Evolutionary conservation across 225 moss, liverwort and hornwort genomes (phyloP), one percentile per base, ranked within the genome.

Genomic region (Marchantia polymorpha): DNA sequence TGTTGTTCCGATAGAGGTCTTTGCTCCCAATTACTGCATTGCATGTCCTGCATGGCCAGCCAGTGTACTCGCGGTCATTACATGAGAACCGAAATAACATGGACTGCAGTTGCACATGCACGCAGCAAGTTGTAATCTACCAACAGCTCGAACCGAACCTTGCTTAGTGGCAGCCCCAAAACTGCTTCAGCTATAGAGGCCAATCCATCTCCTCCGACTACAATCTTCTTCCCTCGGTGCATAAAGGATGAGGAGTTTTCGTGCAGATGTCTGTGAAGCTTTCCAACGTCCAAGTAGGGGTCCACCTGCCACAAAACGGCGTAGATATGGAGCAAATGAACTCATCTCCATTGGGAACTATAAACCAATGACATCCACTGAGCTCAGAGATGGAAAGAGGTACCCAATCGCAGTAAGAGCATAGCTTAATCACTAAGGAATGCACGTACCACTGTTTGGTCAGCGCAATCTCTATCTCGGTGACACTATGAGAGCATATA

Each of bases 1-100:
- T 99, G 99, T 64, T 86, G 89, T 64, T 78, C 82, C 25, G 91
- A 87, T 73, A 99, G 85, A 47, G 99, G 99, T 81, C 99, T 89
- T 84, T 90, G 90, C 89, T 99, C 99, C 99, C 99, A 99, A 81
- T 99, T 83, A 81, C 99, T 99, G 82, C 99, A 99, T 83, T 99
- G 99, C 88, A 92, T 85, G 86, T 95, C 93, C 95, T 97, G 94
- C 83, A 65, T 61, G 25, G 3, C 16, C 53, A 74, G 55, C 47
- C 59, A 69, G 26, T 82, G 75, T 15, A 16, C 22, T 58, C 76
- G 60, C 27, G 16, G 56, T 7, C 46, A 75, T 31, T 58, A 2
- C 1, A 49, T 59, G 30, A 75, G 0, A 52, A 7, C n/a, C 75
- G 31, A 26, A 31, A 26, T 6, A 19, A 25, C 39, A 60, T 20